phyloP scores from a whole-genome alignment of 192 early-diverging fungal genomes.

The Dimargaris xerosporica region DNA sequence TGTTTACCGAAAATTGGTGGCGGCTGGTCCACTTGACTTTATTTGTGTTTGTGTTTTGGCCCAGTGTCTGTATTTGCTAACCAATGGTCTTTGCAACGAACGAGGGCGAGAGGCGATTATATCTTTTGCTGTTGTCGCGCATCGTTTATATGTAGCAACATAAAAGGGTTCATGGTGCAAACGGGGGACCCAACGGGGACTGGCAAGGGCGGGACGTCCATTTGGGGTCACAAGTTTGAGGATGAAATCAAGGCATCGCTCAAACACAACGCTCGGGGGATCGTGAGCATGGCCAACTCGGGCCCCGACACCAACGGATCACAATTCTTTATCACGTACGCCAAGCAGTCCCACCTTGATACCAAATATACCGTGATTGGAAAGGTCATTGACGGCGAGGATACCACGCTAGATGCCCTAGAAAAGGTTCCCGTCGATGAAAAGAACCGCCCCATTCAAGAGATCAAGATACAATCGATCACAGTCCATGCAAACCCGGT shows the following conservation, averaged over 20 bases:
- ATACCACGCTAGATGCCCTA: conserved; percentile 61
- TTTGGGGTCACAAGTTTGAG: conserved; percentile 62
- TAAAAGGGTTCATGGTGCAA: conserved; percentile 69
- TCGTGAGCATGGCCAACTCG: conserved; percentile 79
- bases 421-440: conserved; percentile 77
- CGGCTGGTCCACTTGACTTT: too few relatives aligned
- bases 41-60: too few relatives aligned
- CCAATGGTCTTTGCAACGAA: too few relatives aligned
- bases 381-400: conserved; percentile 44
- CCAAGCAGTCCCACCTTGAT: conserved; percentile 73
- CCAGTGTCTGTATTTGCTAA: too few relatives aligned
- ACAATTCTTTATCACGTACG: conserved; percentile 83
- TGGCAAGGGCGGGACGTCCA: conserved; percentile 83
- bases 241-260: conserved; percentile 47
- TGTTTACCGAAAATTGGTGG: too few relatives aligned
- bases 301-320: conserved; percentile 77
- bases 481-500: conserved; percentile 94
- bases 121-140: conserved; percentile 76
- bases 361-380: conserved; percentile 77
- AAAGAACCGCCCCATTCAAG: conserved; percentile 64
- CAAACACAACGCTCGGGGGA: conserved; percentile 40
- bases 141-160: conserved; percentile 77
- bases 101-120: too few relatives aligned
- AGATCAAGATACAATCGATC: conserved; percentile 52
- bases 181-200: conserved; percentile 79